A percentile compares a stretch with the other conserved stretches of the same genome.
Evolutionary conservation across 805 yeast genomes (phyloP).

Genomic region (Candida quercuum): DNA sequence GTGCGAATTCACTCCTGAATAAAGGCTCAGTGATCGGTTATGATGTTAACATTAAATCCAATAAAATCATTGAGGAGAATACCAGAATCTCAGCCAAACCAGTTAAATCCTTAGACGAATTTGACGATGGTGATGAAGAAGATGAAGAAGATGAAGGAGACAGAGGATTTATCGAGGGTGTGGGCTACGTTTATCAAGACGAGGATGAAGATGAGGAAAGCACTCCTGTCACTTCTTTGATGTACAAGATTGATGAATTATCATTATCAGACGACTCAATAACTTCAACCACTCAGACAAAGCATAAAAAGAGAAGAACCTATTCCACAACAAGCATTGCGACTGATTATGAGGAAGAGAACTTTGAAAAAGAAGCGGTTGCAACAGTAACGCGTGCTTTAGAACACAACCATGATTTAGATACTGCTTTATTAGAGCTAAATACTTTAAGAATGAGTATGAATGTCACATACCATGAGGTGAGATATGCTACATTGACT

Average conservation of each 20-base stretch:
- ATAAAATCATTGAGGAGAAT: constrained; percentile 41
- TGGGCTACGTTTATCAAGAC: constrained; percentile 32
- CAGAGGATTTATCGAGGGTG: constrained; percentile 21
- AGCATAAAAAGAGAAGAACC: constrained; percentile 38
- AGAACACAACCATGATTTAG: constrained; percentile 87
- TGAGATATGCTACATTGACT: constrained; percentile 70
- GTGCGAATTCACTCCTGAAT: constrained; percentile 43
- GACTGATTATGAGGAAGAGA: constrained; percentile 63
- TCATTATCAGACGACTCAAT: constrained; percentile 56
- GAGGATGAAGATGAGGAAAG: constrained; percentile 30
- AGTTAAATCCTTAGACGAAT: constrained; percentile 30
- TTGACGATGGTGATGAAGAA: constrained; percentile 17
- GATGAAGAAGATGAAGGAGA: constrained; percentile 15
- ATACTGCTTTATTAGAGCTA: constrained; percentile 87
- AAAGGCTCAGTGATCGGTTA: constrained; percentile 81
- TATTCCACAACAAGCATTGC: constrained; percentile 33
- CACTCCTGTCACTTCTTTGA: constrained; percentile 27
- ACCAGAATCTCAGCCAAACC: constrained; percentile 49
- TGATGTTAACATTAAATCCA: constrained; percentile 58
- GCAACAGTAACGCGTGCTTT: constrained; percentile 91
- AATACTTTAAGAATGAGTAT: constrained; percentile 96
- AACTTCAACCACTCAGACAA: constrained; percentile 40
- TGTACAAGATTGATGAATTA: constrained; percentile 42
- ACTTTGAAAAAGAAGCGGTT: constrained; percentile 83
- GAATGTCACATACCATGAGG: constrained; percentile 94